Base-by-base conservation (phyloP, 805 yeast species). In the Barnettozyma botsteinii region DNA sequence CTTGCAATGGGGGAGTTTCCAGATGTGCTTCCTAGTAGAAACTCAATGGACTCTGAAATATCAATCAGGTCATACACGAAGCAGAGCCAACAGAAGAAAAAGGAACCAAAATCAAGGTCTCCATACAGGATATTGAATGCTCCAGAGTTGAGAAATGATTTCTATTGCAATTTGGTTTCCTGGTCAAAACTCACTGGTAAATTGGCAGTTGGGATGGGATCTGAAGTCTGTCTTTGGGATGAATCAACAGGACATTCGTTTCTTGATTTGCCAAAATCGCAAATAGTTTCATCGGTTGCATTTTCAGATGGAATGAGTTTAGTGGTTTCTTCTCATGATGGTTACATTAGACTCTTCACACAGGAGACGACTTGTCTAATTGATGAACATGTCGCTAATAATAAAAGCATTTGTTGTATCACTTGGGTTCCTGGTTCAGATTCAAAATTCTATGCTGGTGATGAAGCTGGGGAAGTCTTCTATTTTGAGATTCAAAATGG, bases 121-220 rank as follows among this genome's bases (percentile, higher is more conserved):
- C 75, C 81, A 0, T 73, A 60, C 46, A 66, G 73, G 44, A 77
- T 77, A 0, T 57, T 80, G 15, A 81, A 76, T 53, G 89, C 93
- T 0, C 88, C 88, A 0, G 77, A 77, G 3, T 58, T 86, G 38
- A 64, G 81, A 45, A 81, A 85, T 57, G 95, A 87, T 56, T 86
- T 79, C 53, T 87, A 86, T 59, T 72, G 85, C 1, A 84, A 84
- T 53, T 64, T 84, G 40, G 72, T 86, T 0, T 73, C 86, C 5
- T 86, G 95, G 95, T 77, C 88, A 0, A 55, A 54, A 7, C 50
- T 49, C 13, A 60, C 75, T 1, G 68, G 67, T 31, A 65, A 64
- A 19, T 62, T 85, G 0, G 80, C 81, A 0, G 86, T 86, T 2
- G 96, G 89, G 0, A 62, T 85, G 24, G 80, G 77, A 0, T 52